Conservation (phyloP, 352 stramenopile species). For the Pythium rishiriense region DNA sequence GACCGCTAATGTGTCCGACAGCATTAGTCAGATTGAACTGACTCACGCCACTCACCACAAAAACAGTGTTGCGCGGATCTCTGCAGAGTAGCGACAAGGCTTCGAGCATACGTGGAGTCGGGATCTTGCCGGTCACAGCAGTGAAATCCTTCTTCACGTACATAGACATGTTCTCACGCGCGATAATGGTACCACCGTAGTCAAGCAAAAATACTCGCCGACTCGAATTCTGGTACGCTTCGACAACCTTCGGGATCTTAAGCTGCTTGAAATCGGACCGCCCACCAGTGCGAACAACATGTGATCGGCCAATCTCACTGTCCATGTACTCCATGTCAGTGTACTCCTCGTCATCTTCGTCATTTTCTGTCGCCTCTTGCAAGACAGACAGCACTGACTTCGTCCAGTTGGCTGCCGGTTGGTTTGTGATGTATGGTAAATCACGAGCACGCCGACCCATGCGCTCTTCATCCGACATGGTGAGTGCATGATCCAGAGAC, state of each 20-base stretch:
- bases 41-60: constrained; percentile 96
- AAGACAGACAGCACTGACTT: constrained; percentile 93
- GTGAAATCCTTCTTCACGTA: constrained; percentile 97
- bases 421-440: constrained; percentile 95
- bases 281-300: constrained; percentile 65
- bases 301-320: constrained; percentile 73
- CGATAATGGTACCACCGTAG: constrained; percentile 97
- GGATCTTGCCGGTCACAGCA: constrained; percentile 92
- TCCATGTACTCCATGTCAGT: constrained; percentile 90
- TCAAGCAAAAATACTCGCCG: constrained; percentile 96
- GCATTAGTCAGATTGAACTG: constrained; percentile 89
- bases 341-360: constrained; percentile 72
- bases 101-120: constrained; percentile 86
- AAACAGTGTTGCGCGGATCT: constrained; percentile 95
- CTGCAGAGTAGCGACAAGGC: constrained; percentile 86
- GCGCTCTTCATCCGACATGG: constrained; percentile 90
- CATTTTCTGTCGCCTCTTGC: constrained; percentile 69
- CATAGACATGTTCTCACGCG: constrained; percentile 90
- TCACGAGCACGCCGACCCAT: constrained; percentile 91
- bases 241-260: constrained; percentile 76
- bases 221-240: constrained; percentile 82
- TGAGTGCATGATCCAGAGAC: constrained; percentile 92
- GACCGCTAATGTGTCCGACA: constrained; percentile 90
- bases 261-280: constrained; percentile 84
- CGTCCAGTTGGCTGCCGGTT: constrained; percentile 94